Evolutionary conservation across 2,329 filamentous ascomycete species (phyloP).

Genomic region (Aspergillus tubingensis): DNA sequence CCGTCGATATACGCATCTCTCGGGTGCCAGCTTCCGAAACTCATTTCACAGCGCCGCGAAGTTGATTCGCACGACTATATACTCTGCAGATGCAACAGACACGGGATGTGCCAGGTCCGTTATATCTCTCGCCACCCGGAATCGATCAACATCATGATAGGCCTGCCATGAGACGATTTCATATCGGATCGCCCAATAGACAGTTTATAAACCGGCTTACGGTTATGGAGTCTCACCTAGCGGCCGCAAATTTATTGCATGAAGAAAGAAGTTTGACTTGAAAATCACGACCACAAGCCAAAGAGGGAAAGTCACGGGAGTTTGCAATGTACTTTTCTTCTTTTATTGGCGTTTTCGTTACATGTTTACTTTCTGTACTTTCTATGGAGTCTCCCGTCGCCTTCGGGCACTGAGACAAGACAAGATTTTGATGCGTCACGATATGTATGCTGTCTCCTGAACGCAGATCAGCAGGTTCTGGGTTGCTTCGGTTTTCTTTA

Average conservation of each 20-base stretch:
- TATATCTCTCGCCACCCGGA: slow-evolving; percentile 3
- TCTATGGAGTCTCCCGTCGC: background rate
- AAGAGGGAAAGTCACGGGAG: background rate
- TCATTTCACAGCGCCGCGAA: slow-evolving; percentile 14
- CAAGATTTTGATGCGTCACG: slow-evolving; percentile 19
- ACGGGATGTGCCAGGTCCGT: slow-evolving; percentile 13
- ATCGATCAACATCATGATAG: slow-evolving; percentile 3
- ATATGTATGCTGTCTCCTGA: slow-evolving; percentile 15
- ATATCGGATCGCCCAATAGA: background rate
- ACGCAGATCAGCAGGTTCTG: slow-evolving; percentile 7
- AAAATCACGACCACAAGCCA: slow-evolving; percentile 4
- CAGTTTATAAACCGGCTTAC: background rate
- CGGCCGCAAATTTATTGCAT: background rate
- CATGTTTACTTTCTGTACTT: background rate
- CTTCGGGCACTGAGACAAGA: slow-evolving; percentile 7
- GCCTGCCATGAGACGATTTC: slow-evolving; percentile 9
- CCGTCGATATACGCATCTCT: slow-evolving; percentile 16
- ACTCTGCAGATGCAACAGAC: slow-evolving; percentile 10
- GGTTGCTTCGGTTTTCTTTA: slow-evolving; percentile 4
- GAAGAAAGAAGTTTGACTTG: background rate
- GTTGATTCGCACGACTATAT: slow-evolving; percentile 8
- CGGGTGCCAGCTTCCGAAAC: slow-evolving; percentile 13
- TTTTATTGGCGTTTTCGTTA: slow-evolving; percentile 1
- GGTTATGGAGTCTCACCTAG: background rate
- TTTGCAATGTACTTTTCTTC: slow-evolving; percentile 4